These are phyloP conservation scores for Elaeagnus macrophylla DNA, from an alignment of 306 rosid species.

Conservation along the genomic window DNA sequence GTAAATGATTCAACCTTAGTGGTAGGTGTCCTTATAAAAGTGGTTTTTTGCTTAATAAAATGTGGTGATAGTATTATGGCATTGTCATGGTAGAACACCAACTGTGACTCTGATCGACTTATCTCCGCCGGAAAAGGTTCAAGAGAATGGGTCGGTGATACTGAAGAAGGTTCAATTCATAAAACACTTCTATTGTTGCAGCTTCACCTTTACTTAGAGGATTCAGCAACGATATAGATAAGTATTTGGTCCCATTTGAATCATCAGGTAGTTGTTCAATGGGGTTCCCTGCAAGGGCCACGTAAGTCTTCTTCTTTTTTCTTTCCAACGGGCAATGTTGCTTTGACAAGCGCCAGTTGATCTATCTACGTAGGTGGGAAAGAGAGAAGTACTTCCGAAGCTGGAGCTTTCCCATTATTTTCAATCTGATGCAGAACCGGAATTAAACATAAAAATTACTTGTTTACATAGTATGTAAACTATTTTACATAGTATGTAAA, in stretches of 20 bases:
- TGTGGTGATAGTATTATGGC: constrained; percentile 79
- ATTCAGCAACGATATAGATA: too few species aligned
- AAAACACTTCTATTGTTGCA: too few species aligned
- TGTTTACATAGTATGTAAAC: too few species aligned
- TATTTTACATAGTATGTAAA: too few species aligned
- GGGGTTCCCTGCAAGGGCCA: constrained; percentile 68
- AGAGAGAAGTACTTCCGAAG: constrained; percentile 67
- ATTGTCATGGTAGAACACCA: constrained; percentile 84
- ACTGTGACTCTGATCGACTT: constrained; percentile 83
- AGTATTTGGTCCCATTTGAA: too few species aligned
- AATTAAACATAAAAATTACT: constrained; percentile 17
- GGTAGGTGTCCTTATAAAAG: constrained; percentile 76
- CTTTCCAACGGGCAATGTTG: constrained; percentile 57
- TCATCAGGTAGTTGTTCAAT: constrained; percentile 56
- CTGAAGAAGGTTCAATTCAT: constrained; percentile 59
- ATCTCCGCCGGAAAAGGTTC: constrained; percentile 93
- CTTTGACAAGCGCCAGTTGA: constrained; percentile 68
- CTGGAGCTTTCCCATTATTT: constrained; percentile 58
- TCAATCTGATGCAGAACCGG: constrained; percentile 59
- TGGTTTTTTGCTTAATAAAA: constrained; percentile 70
- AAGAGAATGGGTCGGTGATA: constrained; percentile 62
- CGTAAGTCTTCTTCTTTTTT: constrained; percentile 63
- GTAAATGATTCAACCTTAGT: constrained; percentile 78
- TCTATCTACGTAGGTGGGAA: constrained; percentile 70
- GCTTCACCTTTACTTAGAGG: too few species aligned